These are phyloP conservation scores for Tricholoma sp. DNA, from an alignment of 768 basidiomycete species.

Conservation along the genomic window DNA sequence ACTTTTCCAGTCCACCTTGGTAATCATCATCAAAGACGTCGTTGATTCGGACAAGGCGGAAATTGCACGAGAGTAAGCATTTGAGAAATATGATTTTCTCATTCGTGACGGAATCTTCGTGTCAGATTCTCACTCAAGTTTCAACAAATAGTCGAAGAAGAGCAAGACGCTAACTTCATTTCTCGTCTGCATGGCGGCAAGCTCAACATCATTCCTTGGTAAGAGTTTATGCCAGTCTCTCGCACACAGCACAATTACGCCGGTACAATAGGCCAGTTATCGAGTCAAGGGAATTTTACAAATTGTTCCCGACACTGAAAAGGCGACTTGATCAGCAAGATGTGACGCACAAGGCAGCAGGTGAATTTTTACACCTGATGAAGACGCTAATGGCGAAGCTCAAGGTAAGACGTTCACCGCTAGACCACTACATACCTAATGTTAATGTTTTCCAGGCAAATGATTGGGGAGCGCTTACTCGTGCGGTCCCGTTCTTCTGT, in stretches of 20 bases:
- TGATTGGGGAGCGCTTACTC: conserved; percentile 61
- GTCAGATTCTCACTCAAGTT: conserved; percentile 54
- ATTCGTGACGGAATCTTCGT: neutral
- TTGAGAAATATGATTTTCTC: neutral
- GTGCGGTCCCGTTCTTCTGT: conserved; percentile 29
- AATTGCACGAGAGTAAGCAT: conserved; percentile 49
- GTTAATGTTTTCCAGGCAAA: conserved; percentile 37
- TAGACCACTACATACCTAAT: neutral
- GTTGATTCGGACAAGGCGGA: conserved; percentile 56
- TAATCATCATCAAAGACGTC: conserved; percentile 67
- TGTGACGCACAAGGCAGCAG: conserved; percentile 44
- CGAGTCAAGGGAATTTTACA: conserved; percentile 56
- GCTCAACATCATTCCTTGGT: conserved; percentile 50
- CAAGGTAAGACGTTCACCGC: conserved; percentile 36
- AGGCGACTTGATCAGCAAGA: conserved; percentile 42
- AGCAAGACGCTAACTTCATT: conserved; percentile 60
- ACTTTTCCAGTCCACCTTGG: conserved; percentile 53
- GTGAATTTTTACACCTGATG: conserved; percentile 49
- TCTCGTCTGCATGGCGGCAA: conserved; percentile 51
- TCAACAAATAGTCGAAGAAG: conserved; percentile 52
- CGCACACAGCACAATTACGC: neutral
- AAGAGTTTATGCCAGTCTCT: neutral
- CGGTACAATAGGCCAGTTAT: conserved; percentile 47
- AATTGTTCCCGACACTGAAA: conserved; percentile 43
- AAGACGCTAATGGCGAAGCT: conserved; percentile 66